These are phyloP conservation scores for Metschnikowia dekortorum DNA, from an alignment of 805 yeast species.

Conservation along the genomic window DNA sequence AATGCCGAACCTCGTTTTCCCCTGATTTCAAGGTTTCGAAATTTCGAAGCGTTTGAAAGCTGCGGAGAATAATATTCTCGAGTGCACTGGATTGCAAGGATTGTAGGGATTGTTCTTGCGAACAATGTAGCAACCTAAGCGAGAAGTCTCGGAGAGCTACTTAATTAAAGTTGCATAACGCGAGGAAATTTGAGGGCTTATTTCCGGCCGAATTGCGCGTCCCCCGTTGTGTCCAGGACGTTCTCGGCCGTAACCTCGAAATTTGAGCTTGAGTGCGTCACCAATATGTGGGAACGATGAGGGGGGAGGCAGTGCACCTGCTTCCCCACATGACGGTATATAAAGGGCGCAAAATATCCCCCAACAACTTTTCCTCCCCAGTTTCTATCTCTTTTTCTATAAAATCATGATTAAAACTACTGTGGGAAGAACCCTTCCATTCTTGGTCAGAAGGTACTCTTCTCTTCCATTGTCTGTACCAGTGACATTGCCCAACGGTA, in stretches of 20 bases:
- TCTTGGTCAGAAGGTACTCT: neutral
- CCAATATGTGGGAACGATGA: neutral
- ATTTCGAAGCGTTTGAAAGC: neutral
- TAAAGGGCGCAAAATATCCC: neutral
- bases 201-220: neutral
- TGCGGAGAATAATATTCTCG: too few species aligned
- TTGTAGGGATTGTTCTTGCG: neutral
- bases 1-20: neutral
- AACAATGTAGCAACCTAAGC: neutral
- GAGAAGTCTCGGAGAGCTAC: neutral
- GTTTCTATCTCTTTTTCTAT: neutral
- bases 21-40: neutral
- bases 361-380: neutral
- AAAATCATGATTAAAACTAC: conserved; percentile 5
- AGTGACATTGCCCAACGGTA: conserved; percentile 68
- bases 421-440: conserved; percentile 1
- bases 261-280: neutral
- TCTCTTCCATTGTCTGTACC: conserved; percentile 36
- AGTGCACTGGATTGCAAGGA: neutral
- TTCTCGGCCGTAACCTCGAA: neutral
- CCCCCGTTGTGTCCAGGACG: neutral
- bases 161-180: neutral
- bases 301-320: conserved; percentile 1
- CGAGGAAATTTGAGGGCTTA: neutral
- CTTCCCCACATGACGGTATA: neutral